Conservation (phyloP, 306 rosid species). For the Abrus precatorius region DNA sequence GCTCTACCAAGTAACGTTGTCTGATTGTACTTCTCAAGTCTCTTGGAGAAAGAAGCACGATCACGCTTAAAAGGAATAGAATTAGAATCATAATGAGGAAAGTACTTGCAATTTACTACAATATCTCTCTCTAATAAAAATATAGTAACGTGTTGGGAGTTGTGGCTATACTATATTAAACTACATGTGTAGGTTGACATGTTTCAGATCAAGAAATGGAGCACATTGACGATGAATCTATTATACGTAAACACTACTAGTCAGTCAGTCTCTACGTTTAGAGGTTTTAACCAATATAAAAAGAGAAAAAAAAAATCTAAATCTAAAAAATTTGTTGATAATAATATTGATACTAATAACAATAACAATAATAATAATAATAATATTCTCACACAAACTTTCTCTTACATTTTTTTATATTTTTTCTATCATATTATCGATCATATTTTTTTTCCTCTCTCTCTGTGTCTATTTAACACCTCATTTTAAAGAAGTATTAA, state of each 20-base stretch:
- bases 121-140: neutral
- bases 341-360: no score
- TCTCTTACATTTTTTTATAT: no score
- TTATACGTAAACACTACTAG: neutral
- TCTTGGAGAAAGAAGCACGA: neutral
- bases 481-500: no score
- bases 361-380: no score
- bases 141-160: neutral
- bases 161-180: neutral
- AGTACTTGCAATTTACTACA: slow-evolving; percentile 11
- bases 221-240: slow-evolving; percentile 19
- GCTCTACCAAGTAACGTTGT: slow-evolving; percentile 10
- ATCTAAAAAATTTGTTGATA: slow-evolving; percentile 28
- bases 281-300: neutral
- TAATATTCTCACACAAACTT: no score
- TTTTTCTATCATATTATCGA: no score
- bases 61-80: neutral
- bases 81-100: slow-evolving; percentile 11
- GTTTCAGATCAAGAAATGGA: slow-evolving; percentile 3
- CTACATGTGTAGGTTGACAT: neutral
- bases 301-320: neutral
- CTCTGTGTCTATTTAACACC: no score
- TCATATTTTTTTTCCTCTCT: no score
- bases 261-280: slow-evolving; percentile 15
- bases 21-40: neutral